Evolutionary conservation across 306 rosid genomes (phyloP), one percentile per base, ranked within the genome.

Genomic region (Cucurbita ficifolia): DNA sequence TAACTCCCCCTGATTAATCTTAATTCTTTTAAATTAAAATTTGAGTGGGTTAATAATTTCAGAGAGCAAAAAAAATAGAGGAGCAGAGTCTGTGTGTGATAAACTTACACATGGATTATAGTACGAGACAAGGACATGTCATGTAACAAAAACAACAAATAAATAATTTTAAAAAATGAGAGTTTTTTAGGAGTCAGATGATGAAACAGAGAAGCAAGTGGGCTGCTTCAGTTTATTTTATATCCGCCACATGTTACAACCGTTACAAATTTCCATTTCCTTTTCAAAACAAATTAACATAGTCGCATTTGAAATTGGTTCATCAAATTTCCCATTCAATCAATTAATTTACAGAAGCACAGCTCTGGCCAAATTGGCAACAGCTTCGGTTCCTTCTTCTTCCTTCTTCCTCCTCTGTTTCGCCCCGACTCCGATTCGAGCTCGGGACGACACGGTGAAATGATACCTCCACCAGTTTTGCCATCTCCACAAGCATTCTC

Each of bases 361-460:
- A 33, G 13, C 54, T 43, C 21, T 22, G n/a, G 21, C 40, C 7
- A 7, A 68, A 68, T 46, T 19, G 45, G 21, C 73, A 68, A 68
- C 56, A 68, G 12, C 46, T 68, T 36, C 21, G 19, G 50, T 18
- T 17, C 7, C 24, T 53, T 57, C 39, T 24, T 22, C 48, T 17
- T 62, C 10, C 29, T 63, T 40, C 70, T 39, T 63, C 10, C 3
- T 10, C 40, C 6, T 39, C 8, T 3, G 29, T 42, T 59, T 22
- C 14, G 55, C 21, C 73, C 73, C 55, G 55, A 48, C 56, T 67
- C 73, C 38, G 56, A 79, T 81, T 73, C 76, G 82, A 84, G 83
- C 88, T 87, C 86, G 88, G 96, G 92, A 92, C 91, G 96, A 90
- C 98, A 70, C 81, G 75, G 84, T 83, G 89, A 79, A n/a, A 18